Conservation (phyloP, 805 yeast species). For the Yarrowia osloensis region DNA sequence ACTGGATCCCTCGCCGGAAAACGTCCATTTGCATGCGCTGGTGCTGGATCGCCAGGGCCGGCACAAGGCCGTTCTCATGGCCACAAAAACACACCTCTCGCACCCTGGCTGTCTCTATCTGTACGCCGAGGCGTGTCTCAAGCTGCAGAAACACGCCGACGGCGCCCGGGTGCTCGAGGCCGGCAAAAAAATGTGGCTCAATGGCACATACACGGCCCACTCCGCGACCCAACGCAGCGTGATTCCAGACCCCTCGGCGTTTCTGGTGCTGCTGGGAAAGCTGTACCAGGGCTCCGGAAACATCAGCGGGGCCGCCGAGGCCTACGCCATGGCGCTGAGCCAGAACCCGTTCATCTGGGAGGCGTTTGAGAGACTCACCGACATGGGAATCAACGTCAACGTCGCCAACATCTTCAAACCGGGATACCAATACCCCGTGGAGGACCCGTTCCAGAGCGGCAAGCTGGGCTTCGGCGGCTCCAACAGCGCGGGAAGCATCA, state of each 20-base stretch:
- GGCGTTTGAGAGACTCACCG: conserved; percentile 74
- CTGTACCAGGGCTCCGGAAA: conserved; percentile 62
- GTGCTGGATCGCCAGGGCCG: conserved; percentile 61
- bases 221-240: conserved; percentile 35
- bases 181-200: conserved; percentile 25
- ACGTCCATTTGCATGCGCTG: conserved; percentile 69
- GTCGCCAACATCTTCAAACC: conserved; percentile 47
- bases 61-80: conserved; percentile 60
- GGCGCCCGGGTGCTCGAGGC: conserved; percentile 49
- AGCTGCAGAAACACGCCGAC: conserved; percentile 56
- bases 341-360: conserved; percentile 84
- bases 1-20: conserved; percentile 53
- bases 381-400: conserved; percentile 68
- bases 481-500: background rate
- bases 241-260: conserved; percentile 69
- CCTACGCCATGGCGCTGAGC: conserved; percentile 68
- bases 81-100: conserved; percentile 49
- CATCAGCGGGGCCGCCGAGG: conserved; percentile 61
- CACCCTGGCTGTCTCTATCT: conserved; percentile 78
- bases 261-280: conserved; percentile 69
- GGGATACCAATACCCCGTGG: conserved; percentile 22
- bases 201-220: background rate
- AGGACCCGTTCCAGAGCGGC: conserved; percentile 10
- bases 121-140: conserved; percentile 67
- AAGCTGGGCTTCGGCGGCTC: background rate